A percentile compares a stretch with the other conserved stretches of the same genome.
phyloP scores from a whole-genome alignment of 768 basidiomycete genomes.

The Tephrocybe sp. region DNA sequence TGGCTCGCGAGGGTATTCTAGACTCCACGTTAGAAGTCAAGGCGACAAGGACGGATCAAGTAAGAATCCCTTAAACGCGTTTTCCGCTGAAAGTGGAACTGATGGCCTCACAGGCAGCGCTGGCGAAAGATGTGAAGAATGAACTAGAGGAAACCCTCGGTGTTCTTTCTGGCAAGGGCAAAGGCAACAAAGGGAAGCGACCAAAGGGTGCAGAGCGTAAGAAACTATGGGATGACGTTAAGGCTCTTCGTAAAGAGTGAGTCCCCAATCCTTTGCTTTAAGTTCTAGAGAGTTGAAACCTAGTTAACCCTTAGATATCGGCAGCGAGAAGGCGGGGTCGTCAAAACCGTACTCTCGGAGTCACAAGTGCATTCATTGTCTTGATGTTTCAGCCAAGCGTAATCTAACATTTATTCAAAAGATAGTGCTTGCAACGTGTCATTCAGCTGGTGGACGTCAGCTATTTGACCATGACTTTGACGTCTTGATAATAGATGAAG shows the following conservation, averaged over 20 bases:
- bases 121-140: constrained; percentile 85
- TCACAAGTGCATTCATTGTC: constrained; percentile 54
- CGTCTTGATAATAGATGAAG: constrained; percentile 95
- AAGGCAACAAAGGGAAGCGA: constrained; percentile 68
- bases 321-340: constrained; percentile 82
- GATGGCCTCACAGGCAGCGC: constrained; percentile 50
- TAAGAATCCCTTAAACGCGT: constrained; percentile 14
- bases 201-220: constrained; percentile 71
- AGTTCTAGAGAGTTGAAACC: not conserved
- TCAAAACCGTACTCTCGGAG: constrained; percentile 73
- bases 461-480: constrained; percentile 80
- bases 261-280: constrained; percentile 19
- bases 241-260: constrained; percentile 87
- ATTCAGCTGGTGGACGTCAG: constrained; percentile 86
- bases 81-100: not conserved
- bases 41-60: constrained; percentile 71
- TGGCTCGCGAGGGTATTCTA: constrained; percentile 64
- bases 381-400: not conserved
- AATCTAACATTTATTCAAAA: constrained; percentile 22
- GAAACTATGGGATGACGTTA: constrained; percentile 86
- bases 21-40: constrained; percentile 73
- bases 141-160: constrained; percentile 75
- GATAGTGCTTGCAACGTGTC: constrained; percentile 92
- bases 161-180: constrained; percentile 68
- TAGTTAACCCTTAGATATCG: constrained; percentile 59